Conservation (phyloP, 192 early-diverging fungal species). For the Spinellus fusiger region DNA sequence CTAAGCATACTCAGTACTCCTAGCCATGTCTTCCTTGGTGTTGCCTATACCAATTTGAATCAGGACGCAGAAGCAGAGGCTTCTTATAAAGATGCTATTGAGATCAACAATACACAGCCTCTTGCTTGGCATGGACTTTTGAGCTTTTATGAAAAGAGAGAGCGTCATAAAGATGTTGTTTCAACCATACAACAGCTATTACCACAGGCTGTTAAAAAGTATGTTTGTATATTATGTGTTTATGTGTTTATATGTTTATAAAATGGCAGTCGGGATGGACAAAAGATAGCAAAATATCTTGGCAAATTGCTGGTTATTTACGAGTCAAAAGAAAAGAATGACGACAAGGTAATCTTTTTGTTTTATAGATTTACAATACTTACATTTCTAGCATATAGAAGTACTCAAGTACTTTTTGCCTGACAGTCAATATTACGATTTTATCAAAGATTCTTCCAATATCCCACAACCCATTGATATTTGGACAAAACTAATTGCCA, state of each 20-base stretch:
- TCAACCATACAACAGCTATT: constrained; percentile 32
- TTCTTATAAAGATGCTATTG: constrained; percentile 54
- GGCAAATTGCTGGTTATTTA: constrained; percentile 49
- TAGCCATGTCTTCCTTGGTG: constrained; percentile 59
- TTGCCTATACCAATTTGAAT: constrained; percentile 56
- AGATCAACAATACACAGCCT: constrained; percentile 42
- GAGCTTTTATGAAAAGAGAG: constrained; percentile 54
- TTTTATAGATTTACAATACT: neutral
- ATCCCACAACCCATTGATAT: constrained; percentile 32
- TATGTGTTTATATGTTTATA: neutral
- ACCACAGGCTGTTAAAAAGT: constrained; percentile 1
- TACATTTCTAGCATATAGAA: constrained; percentile 9
- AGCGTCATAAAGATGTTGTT: constrained; percentile 31
- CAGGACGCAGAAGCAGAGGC: constrained; percentile 50
- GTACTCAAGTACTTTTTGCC: constrained; percentile 39
- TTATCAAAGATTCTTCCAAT: constrained; percentile 22
- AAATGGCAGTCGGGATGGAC: constrained; percentile 38
- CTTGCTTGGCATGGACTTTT: constrained; percentile 61
- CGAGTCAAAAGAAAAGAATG: constrained; percentile 34
- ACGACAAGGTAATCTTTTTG: constrained; percentile 28
- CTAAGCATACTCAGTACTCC: neutral
- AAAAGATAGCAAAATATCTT: constrained; percentile 40
- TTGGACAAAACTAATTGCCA: constrained; percentile 23
- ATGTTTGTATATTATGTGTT: constrained; percentile 2
- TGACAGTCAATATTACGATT: constrained; percentile 35